Evolutionary conservation across 805 yeast genomes (phyloP), one percentile per base, ranked within the genome.

Genomic region (Saccharomycopsis fodiens): DNA sequence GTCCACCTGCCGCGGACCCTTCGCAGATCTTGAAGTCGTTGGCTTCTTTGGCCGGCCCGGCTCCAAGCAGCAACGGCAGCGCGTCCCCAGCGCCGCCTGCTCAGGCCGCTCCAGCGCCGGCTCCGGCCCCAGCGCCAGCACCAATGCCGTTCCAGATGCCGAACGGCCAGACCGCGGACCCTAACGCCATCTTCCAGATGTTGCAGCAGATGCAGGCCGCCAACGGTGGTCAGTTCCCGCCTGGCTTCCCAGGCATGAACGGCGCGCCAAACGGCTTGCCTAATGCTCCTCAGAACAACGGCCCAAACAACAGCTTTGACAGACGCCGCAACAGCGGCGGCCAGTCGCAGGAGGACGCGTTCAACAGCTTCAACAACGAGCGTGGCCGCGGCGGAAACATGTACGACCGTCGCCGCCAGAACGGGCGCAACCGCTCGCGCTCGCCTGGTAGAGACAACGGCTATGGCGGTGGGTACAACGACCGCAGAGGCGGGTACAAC

Each of bases 21-120:
- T 75, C 75, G 42, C 74, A 82, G 41, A 76, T 82, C 47, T 70
- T 83, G 52, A 83, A 78, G 68, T 86, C 85, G 19, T 67, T 80
- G 44, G 85, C 86, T 20, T 71, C 79, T 39, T 69, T 80, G 61
- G 82, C 78, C 48, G 59, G 58, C 54, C 76, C 57, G 69, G 75
- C 62, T 39, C 52, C 62, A 44, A 50, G 53, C 57, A 53, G 41
- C 55, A 51, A 36, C 53, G 50, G 15, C 44, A 47, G 52, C 32
- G 32, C n/a, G 30, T 16, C 21, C 20, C 32, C 17, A 35, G 12
- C 19, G 8, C 15, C 15, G 23, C 15, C 29, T 39, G 6, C 23
- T 8, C 45, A 35, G 10, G 13, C 41, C n/a, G n/a, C n/a, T n/a
- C 15, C 29, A 17, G 6, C 23, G 4, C 45, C 25, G 10, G 13